A percentile compares a stretch with the other conserved stretches of the same genome.
Evolutionary conservation across 768 basidiomycete species (phyloP).

Genomic region (Boletus reticulatus): DNA sequence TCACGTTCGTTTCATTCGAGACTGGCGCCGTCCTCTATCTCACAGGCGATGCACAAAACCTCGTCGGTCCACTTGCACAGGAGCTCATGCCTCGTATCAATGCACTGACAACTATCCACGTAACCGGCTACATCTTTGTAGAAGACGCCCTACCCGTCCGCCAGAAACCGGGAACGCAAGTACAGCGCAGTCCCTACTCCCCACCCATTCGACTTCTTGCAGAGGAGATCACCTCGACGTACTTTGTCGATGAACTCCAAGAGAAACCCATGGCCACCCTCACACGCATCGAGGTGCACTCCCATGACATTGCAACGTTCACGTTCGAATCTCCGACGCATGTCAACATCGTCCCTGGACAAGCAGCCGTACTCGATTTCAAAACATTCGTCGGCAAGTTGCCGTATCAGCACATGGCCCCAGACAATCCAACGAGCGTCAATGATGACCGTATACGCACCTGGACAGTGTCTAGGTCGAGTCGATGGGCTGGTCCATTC

Average conservation of each 20-base stretch:
- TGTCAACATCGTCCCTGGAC: constrained; percentile 43
- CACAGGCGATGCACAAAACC: constrained; percentile 54
- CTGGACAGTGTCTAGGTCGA: constrained; percentile 53
- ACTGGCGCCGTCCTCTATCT: constrained; percentile 63
- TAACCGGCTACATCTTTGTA: constrained; percentile 54
- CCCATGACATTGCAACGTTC: constrained; percentile 52
- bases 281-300: constrained; percentile 41
- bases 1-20: constrained; percentile 53
- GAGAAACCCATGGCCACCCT: constrained; percentile 29
- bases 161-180: constrained; percentile 34
- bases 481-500: constrained; percentile 10
- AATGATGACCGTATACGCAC: constrained; percentile 67
- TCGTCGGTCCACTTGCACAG: constrained; percentile 41
- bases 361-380: constrained; percentile 56
- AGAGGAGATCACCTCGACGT: constrained; percentile 41
- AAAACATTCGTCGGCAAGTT: constrained; percentile 46
- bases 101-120: constrained; percentile 45
- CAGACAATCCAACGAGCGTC: constrained; percentile 44
- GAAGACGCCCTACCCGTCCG: constrained; percentile 55
- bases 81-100: constrained; percentile 57
- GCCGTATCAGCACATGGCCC: constrained; percentile 55
- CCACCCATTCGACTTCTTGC: constrained; percentile 56
- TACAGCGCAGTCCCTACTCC: constrained; percentile 50
- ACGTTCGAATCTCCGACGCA: constrained; percentile 40
- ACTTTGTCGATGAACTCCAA: constrained; percentile 24